Percentiles rank a stretch among this genome's conserved stretches.
Conservation (phyloP, 768 basidiomycete species). For the Boletus sensibilis region DNA sequence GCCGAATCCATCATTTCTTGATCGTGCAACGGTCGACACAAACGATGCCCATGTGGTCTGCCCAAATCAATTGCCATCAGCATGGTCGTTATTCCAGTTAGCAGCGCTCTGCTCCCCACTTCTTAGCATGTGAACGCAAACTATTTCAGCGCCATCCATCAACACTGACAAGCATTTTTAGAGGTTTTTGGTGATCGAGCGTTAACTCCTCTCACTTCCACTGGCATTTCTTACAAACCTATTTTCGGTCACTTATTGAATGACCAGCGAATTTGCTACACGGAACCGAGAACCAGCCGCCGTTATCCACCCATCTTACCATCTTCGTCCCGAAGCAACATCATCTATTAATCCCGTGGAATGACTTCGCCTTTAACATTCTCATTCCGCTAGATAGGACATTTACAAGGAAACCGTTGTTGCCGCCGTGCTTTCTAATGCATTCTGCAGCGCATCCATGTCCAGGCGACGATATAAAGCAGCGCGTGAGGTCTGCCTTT, state of each 20-base stretch:
- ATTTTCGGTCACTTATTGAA: neutral
- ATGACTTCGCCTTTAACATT: no score
- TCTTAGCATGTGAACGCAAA: neutral
- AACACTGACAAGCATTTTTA: neutral
- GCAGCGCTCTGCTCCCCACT: neutral
- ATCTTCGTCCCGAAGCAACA: no score
- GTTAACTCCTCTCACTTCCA: neutral
- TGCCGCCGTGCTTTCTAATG: constrained; percentile 72
- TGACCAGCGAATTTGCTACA: no score
- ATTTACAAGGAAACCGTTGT: constrained; percentile 95
- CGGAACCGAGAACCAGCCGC: no score
- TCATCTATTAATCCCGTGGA: no score
- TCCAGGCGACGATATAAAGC: neutral
- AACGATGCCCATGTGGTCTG: neutral
- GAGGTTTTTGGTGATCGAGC: neutral
- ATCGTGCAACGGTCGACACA: neutral
- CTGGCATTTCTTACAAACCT: neutral
- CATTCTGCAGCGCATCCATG: constrained; percentile 55
- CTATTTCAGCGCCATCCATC: neutral
- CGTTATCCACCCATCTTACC: no score
- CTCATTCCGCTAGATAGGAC: no score
- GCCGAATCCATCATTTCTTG: neutral
- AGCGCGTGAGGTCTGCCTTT: neutral
- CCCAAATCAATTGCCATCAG: neutral
- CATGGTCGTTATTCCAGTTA: neutral